Evolutionary conservation across 1,284 basidiomycete genomes (phyloP).

Genomic region (Cutaneotrichosporon mucoides): DNA sequence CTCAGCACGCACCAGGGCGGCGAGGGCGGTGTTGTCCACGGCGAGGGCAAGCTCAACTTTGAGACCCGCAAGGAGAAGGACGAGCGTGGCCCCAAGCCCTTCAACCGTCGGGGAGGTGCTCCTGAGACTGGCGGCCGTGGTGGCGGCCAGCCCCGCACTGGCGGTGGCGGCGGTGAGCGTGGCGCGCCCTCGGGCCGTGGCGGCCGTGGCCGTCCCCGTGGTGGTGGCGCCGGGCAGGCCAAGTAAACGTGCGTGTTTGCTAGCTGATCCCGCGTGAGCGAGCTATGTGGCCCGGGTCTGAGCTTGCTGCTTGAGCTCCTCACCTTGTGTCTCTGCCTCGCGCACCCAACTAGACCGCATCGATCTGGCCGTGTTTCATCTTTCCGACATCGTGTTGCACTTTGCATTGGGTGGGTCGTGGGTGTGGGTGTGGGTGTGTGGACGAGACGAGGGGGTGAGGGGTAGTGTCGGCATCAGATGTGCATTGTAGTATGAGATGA

Average conservation of each 20-base stretch:
- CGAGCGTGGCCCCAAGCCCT: conserved; percentile 54
- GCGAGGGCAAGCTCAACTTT: conserved; percentile 63
- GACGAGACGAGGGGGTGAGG: not conserved
- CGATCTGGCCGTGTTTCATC: conserved; percentile 4
- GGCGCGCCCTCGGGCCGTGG: conserved; percentile 7
- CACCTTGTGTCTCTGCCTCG: not conserved
- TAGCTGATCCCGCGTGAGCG: too few relatives aligned
- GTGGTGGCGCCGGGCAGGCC: conserved; percentile 12
- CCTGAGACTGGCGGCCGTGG: conserved; percentile 13
- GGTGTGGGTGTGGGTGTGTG: not conserved
- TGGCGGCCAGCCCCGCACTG: conserved; percentile 6
- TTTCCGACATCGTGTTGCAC: conserved; percentile 7
- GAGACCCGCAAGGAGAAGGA: conserved; percentile 86
- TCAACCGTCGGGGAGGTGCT: conserved; percentile 11
- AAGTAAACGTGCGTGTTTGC: conserved; percentile 8
- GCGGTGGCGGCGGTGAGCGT: conserved; percentile 4
- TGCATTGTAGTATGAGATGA: conserved; percentile 20
- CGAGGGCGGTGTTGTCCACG: conserved; percentile 74
- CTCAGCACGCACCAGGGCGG: conserved; percentile 65
- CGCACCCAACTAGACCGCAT: conserved; percentile 4
- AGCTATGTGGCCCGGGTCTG: not conserved
- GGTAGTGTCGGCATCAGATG: conserved; percentile 9
- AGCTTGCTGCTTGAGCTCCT: not conserved
- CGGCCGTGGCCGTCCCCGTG: conserved; percentile 18
- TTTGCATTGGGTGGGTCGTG: not conserved